Evolutionary conservation across 1,284 basidiomycete genomes (phyloP), one percentile per base, ranked within the genome.

Genomic region (Entoloma clypeatum): DNA sequence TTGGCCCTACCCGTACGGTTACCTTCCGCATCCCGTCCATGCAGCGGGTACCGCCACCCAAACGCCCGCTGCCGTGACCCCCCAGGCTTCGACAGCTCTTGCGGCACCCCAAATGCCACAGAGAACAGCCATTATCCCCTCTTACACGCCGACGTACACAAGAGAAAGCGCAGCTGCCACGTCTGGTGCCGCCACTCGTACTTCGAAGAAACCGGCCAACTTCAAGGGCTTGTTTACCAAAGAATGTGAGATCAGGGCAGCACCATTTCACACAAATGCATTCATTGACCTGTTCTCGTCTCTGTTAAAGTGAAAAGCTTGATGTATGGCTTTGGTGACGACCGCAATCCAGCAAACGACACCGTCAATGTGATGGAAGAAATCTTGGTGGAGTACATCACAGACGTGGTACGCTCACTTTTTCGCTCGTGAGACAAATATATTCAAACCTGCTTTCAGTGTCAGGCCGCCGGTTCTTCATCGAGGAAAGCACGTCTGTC

Each of bases 271-370:
- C 31, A 19, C 21, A 10, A 19, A 14, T 25, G 11, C 5, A 36
- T 22, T 13, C 16, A 17, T 33, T 18, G 22, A 7, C 14, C 29
- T 29, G 44, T 26, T 30, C 26, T 16, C 6, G 8, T 19, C 18
- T 26, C 41, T 52, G 33, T 37, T 45, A 5, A 50, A 93, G 90
- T 95, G 44, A 81, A 85, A 49, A 86, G 78, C 44, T 69, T 95
- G 39, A 94, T 95, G 92, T 95, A 92, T 56, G 91, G 88, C n/a
- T 96, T 93, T 59, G 92, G 92, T 13, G 92, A 96, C 58, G 88
- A 91, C 56, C 76, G 86, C 13, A 86, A 91, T 51, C 89, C 92
- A 1, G 81, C 87, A 6, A 84, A 79, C 33, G 92, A 95, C 52
- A 86, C 87, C 0, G 86, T 94, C 21, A 84, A 81, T 54, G 86